A percentile compares a stretch with the other conserved stretches of the same genome.
phyloP scores from a whole-genome alignment of 495 filamentous ascomycete genomes.

The Daldinia vernicosa region DNA sequence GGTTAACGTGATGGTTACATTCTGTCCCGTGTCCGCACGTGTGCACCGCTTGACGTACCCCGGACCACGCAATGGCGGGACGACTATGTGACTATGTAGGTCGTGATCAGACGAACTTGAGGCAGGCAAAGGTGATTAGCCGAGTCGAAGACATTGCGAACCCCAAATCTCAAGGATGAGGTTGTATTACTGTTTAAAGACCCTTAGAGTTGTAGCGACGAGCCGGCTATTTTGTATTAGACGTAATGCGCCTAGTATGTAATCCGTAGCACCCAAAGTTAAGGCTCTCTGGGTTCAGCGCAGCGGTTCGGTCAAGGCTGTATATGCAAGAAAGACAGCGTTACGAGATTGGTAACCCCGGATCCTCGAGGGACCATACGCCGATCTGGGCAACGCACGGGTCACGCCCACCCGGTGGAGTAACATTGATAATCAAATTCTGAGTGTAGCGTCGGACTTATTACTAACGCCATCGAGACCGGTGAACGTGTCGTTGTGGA shows the following conservation, averaged over 20 bases:
- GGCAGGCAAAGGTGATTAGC: slow-evolving; percentile 23
- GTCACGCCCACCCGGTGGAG: slow-evolving; percentile 21
- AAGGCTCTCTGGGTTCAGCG: slow-evolving; percentile 15
- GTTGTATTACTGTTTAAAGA: slow-evolving; percentile 3
- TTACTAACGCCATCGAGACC: slow-evolving; percentile 21
- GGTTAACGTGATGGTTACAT: slow-evolving; percentile 38
- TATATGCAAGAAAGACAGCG: slow-evolving; percentile 33
- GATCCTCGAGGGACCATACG: slow-evolving; percentile 37
- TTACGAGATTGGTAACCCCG: slow-evolving; percentile 30
- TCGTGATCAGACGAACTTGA: slow-evolving; percentile 21
- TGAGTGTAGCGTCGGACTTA: slow-evolving; percentile 6
- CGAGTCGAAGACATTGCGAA: slow-evolving; percentile 19
- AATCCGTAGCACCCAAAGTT: slow-evolving; percentile 22
- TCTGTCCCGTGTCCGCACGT: slow-evolving; percentile 39
- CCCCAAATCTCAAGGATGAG: slow-evolving; percentile 1
- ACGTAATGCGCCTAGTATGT: slow-evolving; percentile 6
- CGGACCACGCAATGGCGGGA: slow-evolving; percentile 21
- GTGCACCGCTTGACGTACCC: slow-evolving; percentile 38
- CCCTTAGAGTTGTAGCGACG: slow-evolving; percentile 24
- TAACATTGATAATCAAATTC: slow-evolving; percentile 28
- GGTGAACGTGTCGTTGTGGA: slow-evolving; percentile 26
- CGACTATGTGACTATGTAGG: too few species aligned
- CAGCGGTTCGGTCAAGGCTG: slow-evolving; percentile 30
- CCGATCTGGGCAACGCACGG: slow-evolving; percentile 35
- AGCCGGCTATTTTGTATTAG: slow-evolving; percentile 29